Percentiles rank a stretch among this genome's conserved stretches.
Conservation (phyloP, 768 basidiomycete species). For the Termitomyces heimii region DNA sequence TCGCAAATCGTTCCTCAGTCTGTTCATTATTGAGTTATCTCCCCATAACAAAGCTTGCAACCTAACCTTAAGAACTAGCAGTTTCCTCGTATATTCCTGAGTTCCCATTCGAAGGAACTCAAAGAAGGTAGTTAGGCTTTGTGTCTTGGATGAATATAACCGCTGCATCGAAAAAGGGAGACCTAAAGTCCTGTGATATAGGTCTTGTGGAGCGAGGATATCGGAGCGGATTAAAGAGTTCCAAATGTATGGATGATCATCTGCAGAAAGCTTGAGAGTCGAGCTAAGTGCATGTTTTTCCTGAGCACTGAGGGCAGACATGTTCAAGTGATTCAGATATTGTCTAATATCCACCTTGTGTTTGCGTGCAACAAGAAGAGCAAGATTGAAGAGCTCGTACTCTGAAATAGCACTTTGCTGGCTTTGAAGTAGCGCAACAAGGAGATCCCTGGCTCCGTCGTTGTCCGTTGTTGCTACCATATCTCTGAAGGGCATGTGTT, state of each 20-base stretch:
- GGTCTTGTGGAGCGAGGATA: conserved; percentile 43
- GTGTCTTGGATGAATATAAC: conserved; percentile 49
- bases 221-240: conserved; percentile 60
- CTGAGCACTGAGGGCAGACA: conserved; percentile 44
- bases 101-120: conserved; percentile 51
- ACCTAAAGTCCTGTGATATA: conserved; percentile 44
- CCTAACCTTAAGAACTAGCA: conserved; percentile 54
- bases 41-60: neutral
- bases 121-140: conserved; percentile 53
- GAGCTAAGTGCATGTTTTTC: conserved; percentile 49
- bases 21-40: conserved; percentile 14
- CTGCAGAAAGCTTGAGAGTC: conserved; percentile 31
- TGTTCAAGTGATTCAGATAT: conserved; percentile 47
- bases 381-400: conserved; percentile 52
- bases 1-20: conserved; percentile 57
- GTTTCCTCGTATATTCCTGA: conserved; percentile 51
- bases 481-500: conserved; percentile 16
- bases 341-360: conserved; percentile 36
- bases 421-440: conserved; percentile 41
- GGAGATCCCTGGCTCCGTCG: conserved; percentile 35
- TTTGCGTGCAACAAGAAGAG: conserved; percentile 38
- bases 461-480: conserved; percentile 18
- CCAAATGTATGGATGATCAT: conserved; percentile 49
- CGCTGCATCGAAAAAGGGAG: conserved; percentile 53
- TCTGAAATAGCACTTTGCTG: conserved; percentile 53